A percentile compares a stretch with the other conserved stretches of the same genome.
Conservation (phyloP, 1,284 basidiomycete species). For the Sporisorium reilianum region DNA sequence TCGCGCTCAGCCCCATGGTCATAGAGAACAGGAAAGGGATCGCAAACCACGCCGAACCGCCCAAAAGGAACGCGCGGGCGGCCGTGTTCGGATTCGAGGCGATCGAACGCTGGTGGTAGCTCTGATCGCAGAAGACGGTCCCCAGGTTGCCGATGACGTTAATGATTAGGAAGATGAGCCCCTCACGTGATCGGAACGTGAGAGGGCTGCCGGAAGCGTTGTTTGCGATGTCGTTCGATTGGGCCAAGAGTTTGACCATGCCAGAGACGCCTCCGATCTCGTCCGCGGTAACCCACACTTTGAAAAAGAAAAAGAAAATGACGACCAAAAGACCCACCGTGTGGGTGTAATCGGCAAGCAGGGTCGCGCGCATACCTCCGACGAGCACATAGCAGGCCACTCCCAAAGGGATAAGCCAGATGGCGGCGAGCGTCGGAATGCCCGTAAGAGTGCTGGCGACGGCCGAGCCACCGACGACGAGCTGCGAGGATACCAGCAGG, state of each 20-base stretch:
- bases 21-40: conserved; percentile 76
- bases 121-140: conserved; percentile 78
- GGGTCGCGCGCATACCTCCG: conserved; percentile 65
- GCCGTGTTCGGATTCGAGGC: conserved; percentile 84
- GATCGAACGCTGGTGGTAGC: conserved; percentile 81
- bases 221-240: conserved; percentile 72
- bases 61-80: conserved; percentile 87
- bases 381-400: conserved; percentile 63
- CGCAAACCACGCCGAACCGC: conserved; percentile 81
- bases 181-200: conserved; percentile 83
- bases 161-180: conserved; percentile 88
- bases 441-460: conserved; percentile 74
- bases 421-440: conserved; percentile 55
- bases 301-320: conserved; percentile 74
- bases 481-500: conserved; percentile 64
- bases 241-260: conserved; percentile 72
- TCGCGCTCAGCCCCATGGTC: conserved; percentile 74
- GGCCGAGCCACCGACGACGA: conserved; percentile 64
- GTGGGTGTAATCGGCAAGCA: conserved; percentile 67
- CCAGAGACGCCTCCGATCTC: conserved; percentile 55
- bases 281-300: conserved; percentile 77
- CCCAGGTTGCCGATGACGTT: conserved; percentile 73
- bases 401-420: conserved; percentile 64
- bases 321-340: conserved; percentile 62
- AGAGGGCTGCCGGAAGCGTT: conserved; percentile 77